Conservation (phyloP, 768 basidiomycete species). For the Lepiota brunneoincarnata region DNA sequence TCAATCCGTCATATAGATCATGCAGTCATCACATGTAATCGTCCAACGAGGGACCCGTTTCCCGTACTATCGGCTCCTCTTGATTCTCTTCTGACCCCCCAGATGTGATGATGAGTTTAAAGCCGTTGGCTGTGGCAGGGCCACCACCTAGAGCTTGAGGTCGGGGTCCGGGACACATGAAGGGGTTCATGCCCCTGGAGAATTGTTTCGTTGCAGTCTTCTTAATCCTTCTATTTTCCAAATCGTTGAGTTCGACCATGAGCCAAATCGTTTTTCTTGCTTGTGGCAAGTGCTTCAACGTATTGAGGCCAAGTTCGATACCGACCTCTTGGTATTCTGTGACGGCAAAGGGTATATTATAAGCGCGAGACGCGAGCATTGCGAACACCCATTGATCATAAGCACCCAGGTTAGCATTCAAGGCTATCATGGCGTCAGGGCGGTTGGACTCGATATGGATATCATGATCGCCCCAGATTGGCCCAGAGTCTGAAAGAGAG, state of each 20-base stretch:
- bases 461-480: conserved; percentile 14
- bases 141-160: conserved; percentile 10
- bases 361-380: conserved; percentile 23
- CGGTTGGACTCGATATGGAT: conserved; percentile 9
- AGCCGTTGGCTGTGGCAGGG: conserved; percentile 8
- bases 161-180: conserved; percentile 12
- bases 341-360: conserved; percentile 24
- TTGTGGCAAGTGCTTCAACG: background rate
- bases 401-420: conserved; percentile 36
- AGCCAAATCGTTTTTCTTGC: conserved; percentile 3
- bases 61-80: background rate
- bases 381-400: conserved; percentile 36
- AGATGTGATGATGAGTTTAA: conserved; percentile 8
- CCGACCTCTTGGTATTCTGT: conserved; percentile 20
- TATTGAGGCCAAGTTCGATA: conserved; percentile 6
- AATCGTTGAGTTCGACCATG: background rate
- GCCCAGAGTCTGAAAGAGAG: conserved; percentile 22
- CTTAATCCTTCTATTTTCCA: conserved; percentile 6
- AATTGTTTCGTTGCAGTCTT: conserved; percentile 8
- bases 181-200: conserved; percentile 7
- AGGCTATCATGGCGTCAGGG: conserved; percentile 42
- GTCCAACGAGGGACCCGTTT: conserved; percentile 6
- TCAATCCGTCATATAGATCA: background rate
- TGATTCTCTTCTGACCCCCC: conserved; percentile 11
- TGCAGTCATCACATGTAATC: conserved; percentile 5